Evolutionary conservation across 129 eudicot genomes (phyloP), one percentile per base, ranked within the genome.

Genomic region (Artemisia tridentata): DNA sequence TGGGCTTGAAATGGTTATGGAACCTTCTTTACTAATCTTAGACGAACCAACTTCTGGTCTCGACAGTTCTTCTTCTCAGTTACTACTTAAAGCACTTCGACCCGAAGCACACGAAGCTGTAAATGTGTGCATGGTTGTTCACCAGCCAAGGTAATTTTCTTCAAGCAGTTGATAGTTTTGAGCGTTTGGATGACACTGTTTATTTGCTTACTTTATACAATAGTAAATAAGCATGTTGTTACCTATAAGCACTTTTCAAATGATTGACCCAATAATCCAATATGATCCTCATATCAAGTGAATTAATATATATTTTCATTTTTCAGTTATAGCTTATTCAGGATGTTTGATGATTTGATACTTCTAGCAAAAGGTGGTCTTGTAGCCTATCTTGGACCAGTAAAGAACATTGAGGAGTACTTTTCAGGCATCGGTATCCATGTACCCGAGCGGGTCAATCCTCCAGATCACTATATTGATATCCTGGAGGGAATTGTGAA

Each of bases 41-140:
- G 98, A 92, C 69, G 98, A 92, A 72, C 98, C 98, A 13, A 92
- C 98, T 13, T 92, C 98, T 72, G 98, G 98, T 41, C 63, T 92
- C 41, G 98, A 92, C 71, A 92, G 98, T 79, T 82, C 98, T 65
- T 92, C 98, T 65, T 92, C 98, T 75, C 84, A 72, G 57, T 78
- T 92, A 74, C 91, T 92, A 10, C 87, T 92, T 41, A 86, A 89
- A 85, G 98, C 98, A 45, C 98, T 92, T 69, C 91, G 96, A 0
- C 96, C 96, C 68, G 98, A 92, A 79, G 96, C 98, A 68, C 83
- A 80, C 19, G 98, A 92, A 85, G 98, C 87, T 31, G 98, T 92
- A 14, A 92, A 92, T 46, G 83, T 92, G 38, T 87, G 88, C 80
- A 89, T 89, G 98, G 98, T 92, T 68, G 88, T 92, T 61, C 98